Conservation (phyloP, 1,284 basidiomycete genomes). For the Tranzscheliella williamsii region DNA sequence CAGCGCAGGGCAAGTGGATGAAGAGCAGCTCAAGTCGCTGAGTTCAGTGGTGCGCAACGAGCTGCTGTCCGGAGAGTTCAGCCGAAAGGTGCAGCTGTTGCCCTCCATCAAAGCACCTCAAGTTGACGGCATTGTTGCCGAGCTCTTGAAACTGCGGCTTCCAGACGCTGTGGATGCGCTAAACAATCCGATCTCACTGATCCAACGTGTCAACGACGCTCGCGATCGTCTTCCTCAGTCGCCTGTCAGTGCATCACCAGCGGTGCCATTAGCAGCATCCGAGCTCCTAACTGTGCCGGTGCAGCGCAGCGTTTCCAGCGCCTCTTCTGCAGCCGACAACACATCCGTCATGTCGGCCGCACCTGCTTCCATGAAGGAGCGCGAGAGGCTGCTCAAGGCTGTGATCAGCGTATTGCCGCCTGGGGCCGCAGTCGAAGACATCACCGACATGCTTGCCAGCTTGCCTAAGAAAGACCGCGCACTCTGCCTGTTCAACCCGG, state of each 20-base stretch:
- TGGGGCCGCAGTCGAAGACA: constrained; percentile 47
- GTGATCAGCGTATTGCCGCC: constrained; percentile 25
- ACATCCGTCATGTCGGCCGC: constrained; percentile 8
- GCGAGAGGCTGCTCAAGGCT: constrained; percentile 74
- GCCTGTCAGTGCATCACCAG: background rate
- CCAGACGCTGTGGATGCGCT: constrained; percentile 75
- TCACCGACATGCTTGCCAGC: constrained; percentile 76
- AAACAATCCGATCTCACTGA: constrained; percentile 71
- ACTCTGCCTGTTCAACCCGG: constrained; percentile 83
- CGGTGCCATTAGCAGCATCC: constrained; percentile 1
- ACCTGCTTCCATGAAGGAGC: constrained; percentile 48
- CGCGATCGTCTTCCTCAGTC: constrained; percentile 23
- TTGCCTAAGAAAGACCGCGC: constrained; percentile 84
- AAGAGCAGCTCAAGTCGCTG: constrained; percentile 69
- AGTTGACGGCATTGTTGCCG: constrained; percentile 71
- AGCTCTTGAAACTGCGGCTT: constrained; percentile 71
- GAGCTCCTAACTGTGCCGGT: constrained; percentile 14
- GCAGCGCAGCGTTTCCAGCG: constrained; percentile 31
- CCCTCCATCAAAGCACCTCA: constrained; percentile 50
- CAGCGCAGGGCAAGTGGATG: constrained; percentile 64
- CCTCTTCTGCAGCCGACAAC: constrained; percentile 26
- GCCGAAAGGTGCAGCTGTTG: constrained; percentile 69
- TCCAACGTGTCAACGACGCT: constrained; percentile 66
- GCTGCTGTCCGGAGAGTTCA: constrained; percentile 78
- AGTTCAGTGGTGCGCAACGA: constrained; percentile 81